Evolutionary conservation across 2,329 filamentous ascomycete species (phyloP), one percentile per base, ranked within the genome.

Genomic region (Catunica adiposa): DNA sequence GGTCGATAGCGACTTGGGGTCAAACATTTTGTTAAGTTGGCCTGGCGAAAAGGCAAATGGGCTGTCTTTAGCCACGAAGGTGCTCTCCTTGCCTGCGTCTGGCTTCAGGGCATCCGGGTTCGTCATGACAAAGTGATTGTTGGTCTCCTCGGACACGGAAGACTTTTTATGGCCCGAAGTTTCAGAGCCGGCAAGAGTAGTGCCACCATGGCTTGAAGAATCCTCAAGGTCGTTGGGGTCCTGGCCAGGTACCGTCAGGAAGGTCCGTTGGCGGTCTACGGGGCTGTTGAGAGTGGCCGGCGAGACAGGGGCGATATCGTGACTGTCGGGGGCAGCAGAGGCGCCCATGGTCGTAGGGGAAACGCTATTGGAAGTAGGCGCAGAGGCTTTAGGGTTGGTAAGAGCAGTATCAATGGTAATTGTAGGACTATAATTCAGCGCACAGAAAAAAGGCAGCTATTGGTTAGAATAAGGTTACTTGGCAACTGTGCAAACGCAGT

Each of bases 31-130:
- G 63, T 82, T 83, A 60, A 96, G 73, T 64, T 94, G 83, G 14
- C 89, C 89, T 2, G 85, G 85, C 1, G 82, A 80, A 65, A 88
- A 95, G 15, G 87, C 89, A 64, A 95, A 95, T 0, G 84, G 83
- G 65, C 92, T 94, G 65, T 88, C 74, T 4, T 83, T 75, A 9
- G 90, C 81, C 14, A 78, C 63, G 62, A 94, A 95, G 60, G 90
- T 86, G 17, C 70, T 73, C 65, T 89, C 85, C 54, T 82, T 85
- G 5, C 86, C 85, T 38, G 79, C 75, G 64, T 94, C 87, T 0
- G 88, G 85, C 52, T 75, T 79, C 59, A 95, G 70, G 0, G 87
- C 87, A 60, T 83, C 77, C 47, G 78, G 69, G 57, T 86, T 81
- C 56, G 75, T 78, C 62, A 82, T 76, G 38, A 87, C 74, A 57